Evolutionary conservation across 495 filamentous ascomycete genomes (phyloP), one percentile per base, ranked within the genome.

Genomic region (Xylaria longipes): DNA sequence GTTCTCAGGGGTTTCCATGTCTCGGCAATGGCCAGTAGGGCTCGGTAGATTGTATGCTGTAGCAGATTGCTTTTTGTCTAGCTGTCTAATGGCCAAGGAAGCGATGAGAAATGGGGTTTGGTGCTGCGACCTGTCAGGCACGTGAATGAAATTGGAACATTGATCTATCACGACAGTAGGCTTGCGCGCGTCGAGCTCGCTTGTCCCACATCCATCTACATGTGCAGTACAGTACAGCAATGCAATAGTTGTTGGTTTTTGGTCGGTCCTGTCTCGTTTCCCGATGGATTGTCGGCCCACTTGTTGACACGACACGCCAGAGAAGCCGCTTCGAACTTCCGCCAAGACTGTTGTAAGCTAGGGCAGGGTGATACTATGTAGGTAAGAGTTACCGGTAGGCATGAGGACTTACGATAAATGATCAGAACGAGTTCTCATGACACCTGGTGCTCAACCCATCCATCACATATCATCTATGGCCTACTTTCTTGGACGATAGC

Each of bases 131-230:
- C 33, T 69, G 67, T 69, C 67, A 69, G 67, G 43, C 69, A 71
- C 69, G 69, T 71, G 69, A 71, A 66, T 31, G 52, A 31, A 71
- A 71, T 48, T 35, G 41, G 69, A 66, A 43, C 41, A 22, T 25
- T 46, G 62, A 41, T 58, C 41, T 60, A 46, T 65, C 43, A 63
- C 17, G 25, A 29, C 4, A 52, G 56, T 37, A 31, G 20, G 3
- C 22, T 57, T 14, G 61, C 57, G 61, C 43, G 41, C 69, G 66
- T 69, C 56, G 33, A 20, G n/a, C 57, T 70, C 31, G 20, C 41
- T 52, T 27, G 68, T 54, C 57, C 50, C 57, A 35, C 29, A 29
- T 52, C n/a, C 22, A 63, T 43, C 37, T 29, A 43, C 11, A 27
- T 46, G 29, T 58, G 31, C 7, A 33, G 12, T 12, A 5, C 27